Conservation (phyloP, 1,284 basidiomycete genomes). For the Ustilago curta region DNA sequence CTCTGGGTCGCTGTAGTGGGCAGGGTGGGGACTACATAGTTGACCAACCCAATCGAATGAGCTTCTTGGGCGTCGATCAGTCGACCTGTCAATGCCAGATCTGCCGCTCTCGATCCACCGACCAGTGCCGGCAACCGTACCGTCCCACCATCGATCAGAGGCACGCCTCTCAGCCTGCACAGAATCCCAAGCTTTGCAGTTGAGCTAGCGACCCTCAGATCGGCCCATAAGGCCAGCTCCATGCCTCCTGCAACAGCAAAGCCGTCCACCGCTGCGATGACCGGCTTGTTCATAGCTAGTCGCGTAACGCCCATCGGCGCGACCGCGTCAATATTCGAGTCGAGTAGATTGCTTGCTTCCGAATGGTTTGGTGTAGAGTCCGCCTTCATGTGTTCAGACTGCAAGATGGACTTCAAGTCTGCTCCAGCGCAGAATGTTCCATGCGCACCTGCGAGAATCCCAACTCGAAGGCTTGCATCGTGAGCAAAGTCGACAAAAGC, state of each 20-base stretch:
- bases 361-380: background rate
- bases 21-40: conserved; percentile 18
- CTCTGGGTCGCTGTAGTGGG: background rate
- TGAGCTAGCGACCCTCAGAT: conserved; percentile 30
- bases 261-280: conserved; percentile 40
- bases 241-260: conserved; percentile 47
- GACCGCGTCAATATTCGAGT: conserved; percentile 39
- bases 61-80: conserved; percentile 33
- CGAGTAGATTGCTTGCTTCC: conserved; percentile 23
- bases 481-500: conserved; percentile 29
- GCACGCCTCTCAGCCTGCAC: conserved; percentile 43
- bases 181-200: conserved; percentile 31
- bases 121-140: conserved; percentile 37
- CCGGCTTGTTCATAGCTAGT: conserved; percentile 45
- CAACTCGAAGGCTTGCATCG: conserved; percentile 23
- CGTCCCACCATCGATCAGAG: conserved; percentile 47
- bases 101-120: conserved; percentile 32
- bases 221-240: conserved; percentile 45
- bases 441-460: conserved; percentile 29
- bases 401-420: conserved; percentile 32
- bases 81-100: conserved; percentile 35
- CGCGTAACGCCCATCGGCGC: conserved; percentile 48
- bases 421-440: conserved; percentile 45
- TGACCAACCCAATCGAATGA: conserved; percentile 32
- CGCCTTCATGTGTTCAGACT: background rate